A percentile compares a stretch with the other conserved stretches of the same genome.
Conservation (phyloP, 2,329 filamentous ascomycete genomes). For the Tolypocladium inflatum region DNA sequence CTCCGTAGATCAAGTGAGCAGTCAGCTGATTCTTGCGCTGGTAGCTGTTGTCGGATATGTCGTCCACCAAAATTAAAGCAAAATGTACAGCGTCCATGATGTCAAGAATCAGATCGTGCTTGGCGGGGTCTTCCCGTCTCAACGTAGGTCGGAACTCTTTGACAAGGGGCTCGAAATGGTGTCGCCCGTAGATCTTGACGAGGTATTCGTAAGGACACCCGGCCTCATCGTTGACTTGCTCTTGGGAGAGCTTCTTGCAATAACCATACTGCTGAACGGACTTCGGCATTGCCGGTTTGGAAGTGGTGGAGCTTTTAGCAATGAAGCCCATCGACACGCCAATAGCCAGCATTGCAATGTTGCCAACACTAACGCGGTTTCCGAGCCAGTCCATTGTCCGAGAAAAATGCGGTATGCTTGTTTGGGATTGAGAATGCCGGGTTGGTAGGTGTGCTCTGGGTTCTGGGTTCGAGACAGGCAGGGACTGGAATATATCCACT, state of each 20-base stretch:
- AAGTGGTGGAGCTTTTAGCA: not conserved
- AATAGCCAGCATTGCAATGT: not conserved
- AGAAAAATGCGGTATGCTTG: not conserved
- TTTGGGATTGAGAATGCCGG: not conserved
- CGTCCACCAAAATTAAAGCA: conserved; percentile 8
- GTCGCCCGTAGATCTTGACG: conserved; percentile 5
- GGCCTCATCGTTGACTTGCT: not conserved
- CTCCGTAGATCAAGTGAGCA: conserved; percentile 8
- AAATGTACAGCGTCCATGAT: conserved; percentile 10
- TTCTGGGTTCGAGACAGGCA: not conserved
- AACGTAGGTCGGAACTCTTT: conserved; percentile 2
- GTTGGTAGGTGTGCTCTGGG: not conserved
- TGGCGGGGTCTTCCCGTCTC: conserved; percentile 1
- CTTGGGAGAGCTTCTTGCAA: conserved; percentile 1
- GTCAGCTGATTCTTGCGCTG: conserved; percentile 8
- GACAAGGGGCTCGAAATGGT: conserved; percentile 6
- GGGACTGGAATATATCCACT: not conserved
- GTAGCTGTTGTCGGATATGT: conserved; percentile 8
- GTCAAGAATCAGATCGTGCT: conserved; percentile 5
- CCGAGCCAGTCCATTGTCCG: not conserved
- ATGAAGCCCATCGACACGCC: conserved; percentile 2
- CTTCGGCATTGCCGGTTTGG: not conserved
- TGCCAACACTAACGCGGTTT: not conserved
- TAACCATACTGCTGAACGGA: conserved; percentile 1
- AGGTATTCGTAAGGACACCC: conserved; percentile 8